Evolutionary conservation across 2,329 filamentous ascomycete genomes (phyloP).

Genomic region (Claviceps sp.): DNA sequence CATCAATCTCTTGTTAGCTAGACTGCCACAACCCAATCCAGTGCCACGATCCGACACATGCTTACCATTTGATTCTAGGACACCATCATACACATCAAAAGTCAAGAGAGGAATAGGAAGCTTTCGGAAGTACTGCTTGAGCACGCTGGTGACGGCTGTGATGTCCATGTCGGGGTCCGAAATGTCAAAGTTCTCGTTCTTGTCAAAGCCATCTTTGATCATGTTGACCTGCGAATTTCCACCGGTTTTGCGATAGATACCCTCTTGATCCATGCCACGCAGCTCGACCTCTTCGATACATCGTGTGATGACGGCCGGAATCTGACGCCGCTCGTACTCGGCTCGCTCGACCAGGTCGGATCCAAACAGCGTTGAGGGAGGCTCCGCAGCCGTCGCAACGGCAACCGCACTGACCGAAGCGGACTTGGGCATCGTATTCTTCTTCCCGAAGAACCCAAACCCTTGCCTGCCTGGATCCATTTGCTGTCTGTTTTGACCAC

Average conservation of each 20-base stretch:
- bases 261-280: conserved; percentile 92
- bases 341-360: conserved; percentile 77
- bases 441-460: conserved; percentile 59
- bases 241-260: conserved; percentile 95
- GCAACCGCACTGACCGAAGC: conserved; percentile 28
- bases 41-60: conserved; percentile 6
- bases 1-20: neutral
- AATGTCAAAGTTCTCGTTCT: conserved; percentile 75
- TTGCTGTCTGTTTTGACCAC: conserved; percentile 13
- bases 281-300: conserved; percentile 96
- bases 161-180: conserved; percentile 91
- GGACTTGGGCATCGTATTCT: conserved; percentile 38
- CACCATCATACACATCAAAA: conserved; percentile 79
- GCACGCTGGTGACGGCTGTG: conserved; percentile 82
- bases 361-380: conserved; percentile 60
- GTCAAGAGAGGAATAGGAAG: conserved; percentile 81
- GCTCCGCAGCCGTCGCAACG: conserved; percentile 33
- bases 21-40: neutral
- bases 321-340: conserved; percentile 77
- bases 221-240: conserved; percentile 81
- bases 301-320: conserved; percentile 79
- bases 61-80: conserved; percentile 70
- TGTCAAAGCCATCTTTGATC: conserved; percentile 86
- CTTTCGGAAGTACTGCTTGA: conserved; percentile 97
- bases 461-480: conserved; percentile 36